Evolutionary conservation across 164 flowering plant genomes (phyloP), one percentile per base, ranked within the genome.

Genomic region (Saururus chinensis): DNA sequence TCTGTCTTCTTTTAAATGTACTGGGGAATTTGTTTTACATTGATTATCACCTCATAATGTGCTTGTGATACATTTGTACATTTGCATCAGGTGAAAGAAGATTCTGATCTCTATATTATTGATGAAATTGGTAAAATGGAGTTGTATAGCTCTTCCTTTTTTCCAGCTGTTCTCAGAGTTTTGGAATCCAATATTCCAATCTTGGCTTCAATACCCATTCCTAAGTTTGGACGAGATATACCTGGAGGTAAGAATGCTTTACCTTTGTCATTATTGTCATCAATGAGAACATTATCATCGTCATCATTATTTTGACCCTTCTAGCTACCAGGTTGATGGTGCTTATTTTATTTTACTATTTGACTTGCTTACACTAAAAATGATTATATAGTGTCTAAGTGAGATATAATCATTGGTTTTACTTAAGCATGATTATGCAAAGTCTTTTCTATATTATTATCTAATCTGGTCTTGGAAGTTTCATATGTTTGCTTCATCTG

Each of bases 121-220:
- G 98, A 92, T 72, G 98, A 92, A 78, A 85, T 92, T 71, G 98
- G 98, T 52, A 89, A 86, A 68, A 92, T 92, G 96, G 95, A 92
- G 80, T 71, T 92, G 66, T 84, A 54, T 72, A 87, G 95, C 65
- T 75, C 95, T 21, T 79, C 83, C 10, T 92, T 92, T 74, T 85
- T 87, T 70, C 91, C 92, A 49, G 84, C 93, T 45, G 93, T 89
- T n/a, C 68, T 82, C 24, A 77, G 71, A 63, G 76, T 89, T 62
- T 67, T 92, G 35, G 82, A 87, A 64, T 84, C 91, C 30, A 78
- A 84, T 70, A 70, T 82, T 40, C 96, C 96, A 30, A 51, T 89
- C 60, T 71, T 92, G 77, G 98, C 96, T 56, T 58, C 95, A 19
- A 74, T 92, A 61, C 96, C 98, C 3, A 57, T 79, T 37, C 87